A percentile compares a stretch with the other conserved stretches of the same genome.
Evolutionary conservation across 208 protist species (phyloP).

Genomic region (Crithidia expoeki): DNA sequence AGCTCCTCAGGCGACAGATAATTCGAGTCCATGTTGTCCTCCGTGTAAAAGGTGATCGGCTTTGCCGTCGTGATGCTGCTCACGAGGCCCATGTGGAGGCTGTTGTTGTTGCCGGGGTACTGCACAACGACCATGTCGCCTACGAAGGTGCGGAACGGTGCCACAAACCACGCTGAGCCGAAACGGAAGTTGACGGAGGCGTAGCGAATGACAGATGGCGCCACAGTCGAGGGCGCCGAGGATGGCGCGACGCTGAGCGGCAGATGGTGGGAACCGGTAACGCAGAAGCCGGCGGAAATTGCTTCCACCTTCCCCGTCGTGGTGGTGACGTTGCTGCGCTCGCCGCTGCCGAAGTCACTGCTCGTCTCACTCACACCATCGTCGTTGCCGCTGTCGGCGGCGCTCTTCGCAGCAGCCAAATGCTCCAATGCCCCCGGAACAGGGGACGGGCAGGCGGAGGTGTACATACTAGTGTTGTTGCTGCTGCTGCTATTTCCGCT

Average conservation of each 20-base stretch:
- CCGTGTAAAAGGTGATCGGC: conserved; percentile 73
- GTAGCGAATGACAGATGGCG: conserved; percentile 55
- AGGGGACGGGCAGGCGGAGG: conserved; percentile 10
- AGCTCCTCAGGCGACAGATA: conserved; percentile 68
- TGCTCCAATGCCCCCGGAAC: not conserved
- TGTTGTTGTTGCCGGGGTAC: conserved; percentile 61
- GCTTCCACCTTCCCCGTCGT: not conserved
- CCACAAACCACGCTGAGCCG: conserved; percentile 86
- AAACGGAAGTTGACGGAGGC: conserved; percentile 90
- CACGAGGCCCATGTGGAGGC: conserved; percentile 82
- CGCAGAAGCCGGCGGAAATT: conserved; percentile 8
- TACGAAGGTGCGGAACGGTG: conserved; percentile 70
- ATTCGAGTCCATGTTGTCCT: conserved; percentile 65
- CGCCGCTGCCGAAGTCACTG: conserved; percentile 36
- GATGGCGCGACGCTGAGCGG: not conserved
- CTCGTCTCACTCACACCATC: conserved; percentile 56
- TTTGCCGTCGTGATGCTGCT: conserved; percentile 68
- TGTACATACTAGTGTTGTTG: conserved; percentile 1
- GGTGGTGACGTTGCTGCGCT: conserved; percentile 2
- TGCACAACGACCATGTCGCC: conserved; percentile 88
- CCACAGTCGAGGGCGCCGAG: conserved; percentile 4
- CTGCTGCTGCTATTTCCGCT: not conserved
- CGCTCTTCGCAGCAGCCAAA: not conserved
- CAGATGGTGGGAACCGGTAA: conserved; percentile 21
- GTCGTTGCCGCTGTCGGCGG: conserved; percentile 35